Base-by-base conservation (phyloP, 129 eudicot species). In the Flaveria sonorensis region DNA sequence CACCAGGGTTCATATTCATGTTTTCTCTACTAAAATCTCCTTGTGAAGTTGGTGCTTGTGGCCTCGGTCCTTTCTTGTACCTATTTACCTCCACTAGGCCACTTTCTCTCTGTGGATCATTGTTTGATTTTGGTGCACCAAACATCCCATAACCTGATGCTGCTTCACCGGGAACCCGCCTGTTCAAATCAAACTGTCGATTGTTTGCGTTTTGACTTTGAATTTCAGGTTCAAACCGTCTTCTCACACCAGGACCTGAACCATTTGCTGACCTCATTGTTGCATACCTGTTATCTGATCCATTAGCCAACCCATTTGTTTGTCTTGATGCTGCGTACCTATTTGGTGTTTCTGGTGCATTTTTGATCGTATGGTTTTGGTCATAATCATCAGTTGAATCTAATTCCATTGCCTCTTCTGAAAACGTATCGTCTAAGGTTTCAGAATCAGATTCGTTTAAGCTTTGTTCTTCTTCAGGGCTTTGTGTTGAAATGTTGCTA, bases 101-200 rank as follows among this genome's bases (percentile, higher is more conserved):
- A 52, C 21, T 70, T 32, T 67, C 85, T 68, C 68, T 72, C 23
- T 32, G 77, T 13, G 79, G 19, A 14, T 32, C 66, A 16, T 26
- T 48, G 42, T 74, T 59, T 9, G 50, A 36, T 63, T 77, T 46
- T 24, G 76, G 73, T 39, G 74, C 45, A 75, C 79, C 78, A 73
- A 82, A 89, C 45, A 73, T 79, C 62, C 87, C 89, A 59, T 74
- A 83, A 72, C 81, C 63, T 62, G 79, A 68, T 71, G 87, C 39
- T 20, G 81, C 68, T 72, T 62, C 68, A 51, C 45, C 70, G 8
- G 30, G 74, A 18, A 75, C 81, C 23, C 45, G 81, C 50, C 70
- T 76, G 36, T 50, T 76, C 16, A 36, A 50, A 48, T 76, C 82
- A 13, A 32, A 70, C 60, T 71, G 79, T 47, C 62, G 68, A 73